These are phyloP conservation scores for Talaromyces sp. DNA, from an alignment of 2,329 filamentous ascomycete species.

Conservation along the genomic window DNA sequence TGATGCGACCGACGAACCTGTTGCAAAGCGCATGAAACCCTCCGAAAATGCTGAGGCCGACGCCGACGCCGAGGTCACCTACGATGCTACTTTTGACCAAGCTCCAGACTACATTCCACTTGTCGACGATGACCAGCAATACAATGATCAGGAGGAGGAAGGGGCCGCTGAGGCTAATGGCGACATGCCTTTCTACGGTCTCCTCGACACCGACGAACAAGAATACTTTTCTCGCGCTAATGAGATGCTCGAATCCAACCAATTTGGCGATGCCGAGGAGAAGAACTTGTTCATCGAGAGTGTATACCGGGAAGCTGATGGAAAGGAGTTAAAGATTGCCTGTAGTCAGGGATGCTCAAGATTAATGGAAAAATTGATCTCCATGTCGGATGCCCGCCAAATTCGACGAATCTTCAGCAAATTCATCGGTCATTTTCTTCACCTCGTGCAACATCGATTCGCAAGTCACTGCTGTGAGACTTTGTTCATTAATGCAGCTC, in stretches of 20 bases:
- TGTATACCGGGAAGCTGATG: slow-evolving; percentile 81
- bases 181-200: slow-evolving; percentile 83
- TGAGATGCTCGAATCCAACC: slow-evolving; percentile 85
- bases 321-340: slow-evolving; percentile 94
- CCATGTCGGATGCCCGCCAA: slow-evolving; percentile 75
- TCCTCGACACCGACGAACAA: slow-evolving; percentile 89
- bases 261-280: slow-evolving; percentile 78
- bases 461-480: slow-evolving; percentile 97
- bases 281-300: slow-evolving; percentile 72
- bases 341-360: slow-evolving; percentile 95
- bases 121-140: slow-evolving; percentile 26
- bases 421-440: slow-evolving; percentile 83
- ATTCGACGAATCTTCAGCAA: slow-evolving; percentile 85
- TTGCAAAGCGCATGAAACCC: slow-evolving; percentile 45
- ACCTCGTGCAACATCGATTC: slow-evolving; percentile 91
- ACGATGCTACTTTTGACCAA: slow-evolving; percentile 22
- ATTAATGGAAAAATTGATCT: slow-evolving; percentile 86
- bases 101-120: slow-evolving; percentile 44
- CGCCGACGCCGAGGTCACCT: slow-evolving; percentile 17
- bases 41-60: slow-evolving; percentile 22
- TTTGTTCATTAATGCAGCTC: slow-evolving; percentile 81
- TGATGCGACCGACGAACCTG: slow-evolving; percentile 33
- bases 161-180: slow-evolving; percentile 31
- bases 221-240: slow-evolving; percentile 93
- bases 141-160: slow-evolving; percentile 21